Conservation (phyloP, 371 early-diverging fungal genomes). For the Smittium culicis region DNA sequence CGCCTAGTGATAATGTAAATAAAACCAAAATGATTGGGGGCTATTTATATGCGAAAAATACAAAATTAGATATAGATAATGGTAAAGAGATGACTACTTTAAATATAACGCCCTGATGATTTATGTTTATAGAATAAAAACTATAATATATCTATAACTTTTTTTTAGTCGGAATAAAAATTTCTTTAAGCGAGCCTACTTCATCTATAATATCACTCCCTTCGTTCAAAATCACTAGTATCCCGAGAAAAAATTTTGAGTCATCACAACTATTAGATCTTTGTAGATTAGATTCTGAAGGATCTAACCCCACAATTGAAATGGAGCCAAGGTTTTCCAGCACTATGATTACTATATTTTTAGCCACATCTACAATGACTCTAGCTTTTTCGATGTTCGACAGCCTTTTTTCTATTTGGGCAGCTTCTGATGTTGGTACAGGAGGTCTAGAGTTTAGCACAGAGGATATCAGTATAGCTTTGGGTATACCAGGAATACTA, state of each 20-base stretch:
- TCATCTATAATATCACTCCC: neutral
- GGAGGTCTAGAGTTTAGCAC: constrained; percentile 47
- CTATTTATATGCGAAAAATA: neutral
- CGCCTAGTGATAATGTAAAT: neutral
- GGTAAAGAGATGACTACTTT: neutral
- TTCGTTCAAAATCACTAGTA: neutral
- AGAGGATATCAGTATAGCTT: constrained; percentile 40
- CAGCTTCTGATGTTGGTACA: constrained; percentile 35
- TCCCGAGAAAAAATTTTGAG: neutral
- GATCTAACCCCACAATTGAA: neutral
- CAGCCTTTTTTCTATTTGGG: constrained; percentile 52
- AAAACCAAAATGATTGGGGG: neutral
- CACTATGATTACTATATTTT: constrained; percentile 13
- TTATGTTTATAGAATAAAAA: no score
- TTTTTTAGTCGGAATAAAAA: neutral
- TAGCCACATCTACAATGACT: constrained; percentile 30
- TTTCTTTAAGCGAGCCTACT: neutral
- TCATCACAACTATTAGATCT: neutral
- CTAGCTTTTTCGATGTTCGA: constrained; percentile 62
- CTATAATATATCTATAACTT: neutral
- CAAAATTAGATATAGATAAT: neutral
- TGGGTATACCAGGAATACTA: constrained; percentile 39
- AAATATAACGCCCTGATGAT: neutral
- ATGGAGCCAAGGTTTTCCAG: neutral
- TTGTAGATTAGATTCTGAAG: neutral